Percentiles rank a stretch among this genome's conserved stretches.
Evolutionary conservation across 306 rosid species (phyloP).

Genomic region (Acmispon strigosus): DNA sequence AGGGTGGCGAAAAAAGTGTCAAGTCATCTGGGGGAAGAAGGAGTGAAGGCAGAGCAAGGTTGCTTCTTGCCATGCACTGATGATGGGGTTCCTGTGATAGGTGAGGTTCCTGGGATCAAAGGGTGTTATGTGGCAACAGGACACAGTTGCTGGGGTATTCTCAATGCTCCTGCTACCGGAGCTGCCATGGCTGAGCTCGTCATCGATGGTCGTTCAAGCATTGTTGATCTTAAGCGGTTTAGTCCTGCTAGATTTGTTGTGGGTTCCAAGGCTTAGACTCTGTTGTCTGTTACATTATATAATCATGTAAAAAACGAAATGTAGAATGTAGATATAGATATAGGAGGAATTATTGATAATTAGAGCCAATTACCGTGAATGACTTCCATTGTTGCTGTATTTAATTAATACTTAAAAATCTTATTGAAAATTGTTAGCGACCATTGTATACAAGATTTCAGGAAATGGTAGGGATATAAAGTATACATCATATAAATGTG

Average conservation of each 20-base stretch:
- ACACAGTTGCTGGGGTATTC: conserved; percentile 88
- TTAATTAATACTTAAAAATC: too few species aligned
- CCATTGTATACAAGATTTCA: too few species aligned
- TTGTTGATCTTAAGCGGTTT: conserved; percentile 67
- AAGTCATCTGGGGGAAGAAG: conserved; percentile 45
- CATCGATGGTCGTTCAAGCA: conserved; percentile 50
- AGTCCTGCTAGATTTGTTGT: conserved; percentile 65
- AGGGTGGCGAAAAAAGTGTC: conserved; percentile 74
- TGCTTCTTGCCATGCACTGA: conserved; percentile 81
- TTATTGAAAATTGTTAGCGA: too few species aligned
- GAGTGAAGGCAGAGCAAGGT: conserved; percentile 80
- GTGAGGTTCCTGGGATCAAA: conserved; percentile 53
- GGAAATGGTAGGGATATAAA: too few species aligned
- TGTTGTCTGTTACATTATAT: not conserved
- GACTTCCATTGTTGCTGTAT: too few species aligned
- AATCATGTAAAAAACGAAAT: not conserved
- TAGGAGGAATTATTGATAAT: too few species aligned
- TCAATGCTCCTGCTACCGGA: conserved; percentile 92
- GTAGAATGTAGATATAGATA: too few species aligned
- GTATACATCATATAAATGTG: too few species aligned
- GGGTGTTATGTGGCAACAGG: conserved; percentile 89
- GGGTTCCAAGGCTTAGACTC: conserved; percentile 6
- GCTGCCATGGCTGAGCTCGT: conserved; percentile 90
- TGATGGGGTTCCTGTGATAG: conserved; percentile 65
- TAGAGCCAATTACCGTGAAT: too few species aligned